Base-by-base conservation (phyloP, 1,284 basidiomycete genomes). In the Apiotrichum sp. region DNA sequence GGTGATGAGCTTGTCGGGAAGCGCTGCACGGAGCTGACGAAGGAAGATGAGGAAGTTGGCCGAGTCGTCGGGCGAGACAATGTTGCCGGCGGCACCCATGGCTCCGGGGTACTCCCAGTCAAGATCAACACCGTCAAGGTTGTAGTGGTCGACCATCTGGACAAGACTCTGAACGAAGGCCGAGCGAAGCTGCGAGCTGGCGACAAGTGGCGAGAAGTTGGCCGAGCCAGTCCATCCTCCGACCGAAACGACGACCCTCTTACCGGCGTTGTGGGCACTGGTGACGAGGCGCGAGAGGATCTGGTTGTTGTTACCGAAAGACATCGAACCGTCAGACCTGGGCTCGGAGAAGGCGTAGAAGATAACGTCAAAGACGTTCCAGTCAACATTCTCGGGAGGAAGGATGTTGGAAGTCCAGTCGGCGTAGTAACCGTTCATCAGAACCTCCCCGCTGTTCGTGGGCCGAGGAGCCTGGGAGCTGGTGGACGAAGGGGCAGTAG, bases 81-180 rank as follows among this genome's bases (percentile, higher is more conserved):
- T 66, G 72, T 93, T 93, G 13, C 82, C 83, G 4, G 66, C 65
- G 13, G 80, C 77, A 22, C 86, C 89, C 38, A 67, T 58, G 53
- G 80, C 81, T 40, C 86, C 88, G 41, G 92, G 92, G 73, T 93
- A 95, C 74, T 93, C 91, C 91, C 90, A 93, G 73, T 95, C 91
- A 65, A 93, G 84, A 72, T 93, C 90, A 66, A 93, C 84, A 13
- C 92, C 91, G 69, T 95, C 91, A 6, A 95, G 73, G 40, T 78
- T 64, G 75, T 81, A 89, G 53, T 76, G 58, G 8, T 79, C 67
- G 75, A 88, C 89, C 13, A 81, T 58, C 3, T 65, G 61, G 36
- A 82, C 67, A 59, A 93, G 86, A 68, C 85, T 88, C 32, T 72
- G 62, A 43, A 80, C 83, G 56, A 95, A 87, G 0, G 64, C 78